phyloP scores from a whole-genome alignment of 176 grass and related monocot species.

The Phragmites australis region DNA sequence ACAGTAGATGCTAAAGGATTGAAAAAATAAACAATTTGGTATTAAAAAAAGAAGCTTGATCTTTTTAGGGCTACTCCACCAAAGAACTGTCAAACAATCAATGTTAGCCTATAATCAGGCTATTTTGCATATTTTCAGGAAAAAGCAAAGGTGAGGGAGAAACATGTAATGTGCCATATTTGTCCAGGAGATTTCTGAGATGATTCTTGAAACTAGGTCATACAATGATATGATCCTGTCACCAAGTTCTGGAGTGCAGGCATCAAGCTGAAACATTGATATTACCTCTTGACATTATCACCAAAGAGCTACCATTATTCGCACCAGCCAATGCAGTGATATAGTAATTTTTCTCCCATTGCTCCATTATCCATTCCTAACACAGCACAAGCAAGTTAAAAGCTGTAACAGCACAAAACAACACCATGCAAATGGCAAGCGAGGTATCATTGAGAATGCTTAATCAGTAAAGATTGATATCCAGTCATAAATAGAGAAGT shows the following conservation, averaged over 20 bases:
- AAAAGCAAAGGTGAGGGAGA: slow-evolving; percentile 1
- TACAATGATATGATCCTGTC: not conserved
- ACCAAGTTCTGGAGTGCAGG: slow-evolving; percentile 26
- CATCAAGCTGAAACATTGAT: slow-evolving; percentile 36
- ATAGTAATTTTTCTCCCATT: slow-evolving; percentile 98
- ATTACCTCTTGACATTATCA: slow-evolving; percentile 98
- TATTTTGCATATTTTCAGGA: too few relatives aligned
- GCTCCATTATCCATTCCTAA: slow-evolving; percentile 99
- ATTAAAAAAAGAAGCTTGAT: too few relatives aligned
- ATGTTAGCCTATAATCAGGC: too few relatives aligned
- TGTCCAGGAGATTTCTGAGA: not conserved
- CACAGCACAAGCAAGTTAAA: slow-evolving; percentile 31
- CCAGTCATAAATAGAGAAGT: slow-evolving; percentile 21
- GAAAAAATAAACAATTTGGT: too few relatives aligned
- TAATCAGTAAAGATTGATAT: not conserved
- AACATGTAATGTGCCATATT: not conserved
- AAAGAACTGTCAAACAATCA: too few relatives aligned
- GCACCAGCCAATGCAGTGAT: slow-evolving; percentile 74
- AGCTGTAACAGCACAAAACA: slow-evolving; percentile 30
- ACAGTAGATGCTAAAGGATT: slow-evolving; percentile 13
- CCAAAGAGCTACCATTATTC: slow-evolving; percentile 76
- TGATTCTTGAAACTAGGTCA: not conserved
- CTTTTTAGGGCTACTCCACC: too few relatives aligned
- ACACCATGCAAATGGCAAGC: slow-evolving; percentile 20
- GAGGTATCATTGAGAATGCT: not conserved